Base-by-base conservation (phyloP, 2,329 filamentous ascomycete species). In the Phoma herbarum region DNA sequence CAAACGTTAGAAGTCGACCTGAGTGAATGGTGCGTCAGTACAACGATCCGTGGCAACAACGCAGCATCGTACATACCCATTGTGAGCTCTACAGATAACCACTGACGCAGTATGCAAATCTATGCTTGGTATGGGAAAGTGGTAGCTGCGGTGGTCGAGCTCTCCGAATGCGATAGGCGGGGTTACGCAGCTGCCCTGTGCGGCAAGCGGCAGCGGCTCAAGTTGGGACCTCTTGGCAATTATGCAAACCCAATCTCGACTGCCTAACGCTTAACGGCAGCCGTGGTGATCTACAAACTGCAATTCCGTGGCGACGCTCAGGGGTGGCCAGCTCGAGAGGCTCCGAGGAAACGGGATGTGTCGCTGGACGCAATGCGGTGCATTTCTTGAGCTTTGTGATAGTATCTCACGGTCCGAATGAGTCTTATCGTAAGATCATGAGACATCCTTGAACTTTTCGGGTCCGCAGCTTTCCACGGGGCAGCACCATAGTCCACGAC, bases 1-100 rank as follows among this genome's bases (percentile, higher is more conserved):
- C 70, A 3, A 75, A 63, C 12, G 65, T 70, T 43, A 72, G 61
- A 43, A 70, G 60, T 22, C 67, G 61, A 14, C 63, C 60, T 66
- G 60, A 59, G 37, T 5, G 9, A 20, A 16, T 8, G 2, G 25
- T 14, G 22, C 2, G 45, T 58, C 22, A 58, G 49, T 7, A 25
- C 5, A 39, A 8, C 2, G 11, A 5, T 6, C 50, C 11, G n/a
- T 2, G 14, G 3, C 43, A 16, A 16, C 29, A 16, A 25, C 8
- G 6, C n/a, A n/a, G 4, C 8, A 20, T 1, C 10, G 23, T 12
- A 31, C 56, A 4, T 44, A 59, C 56, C 56, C 56, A 59, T 59
- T 4, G 11, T 57, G 57, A 52, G 22, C 31, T 3, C 20, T 33
- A 14, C 5, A 12, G 28, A 3, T 16, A 2, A 26, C 20, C 46